Conservation (phyloP, 2,329 filamentous ascomycete species). For the Aspergillus glaucus region DNA sequence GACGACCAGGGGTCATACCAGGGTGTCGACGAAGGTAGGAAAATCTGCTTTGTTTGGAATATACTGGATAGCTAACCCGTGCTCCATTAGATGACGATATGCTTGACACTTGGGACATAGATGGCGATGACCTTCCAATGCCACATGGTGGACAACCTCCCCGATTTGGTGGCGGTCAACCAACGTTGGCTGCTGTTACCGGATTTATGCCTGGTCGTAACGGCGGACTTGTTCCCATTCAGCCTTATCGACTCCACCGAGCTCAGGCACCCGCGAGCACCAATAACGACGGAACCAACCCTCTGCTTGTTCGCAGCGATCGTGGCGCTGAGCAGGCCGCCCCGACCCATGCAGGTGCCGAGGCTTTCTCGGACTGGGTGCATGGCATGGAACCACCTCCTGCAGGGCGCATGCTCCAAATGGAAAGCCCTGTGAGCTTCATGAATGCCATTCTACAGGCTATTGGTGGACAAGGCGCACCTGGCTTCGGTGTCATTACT, state of each 20-base stretch:
- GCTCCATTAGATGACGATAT: constrained; percentile 28
- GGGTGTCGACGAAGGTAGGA: constrained; percentile 28
- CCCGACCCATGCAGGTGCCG: constrained; percentile 28
- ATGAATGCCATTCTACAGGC: constrained; percentile 54
- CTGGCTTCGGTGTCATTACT: constrained; percentile 38
- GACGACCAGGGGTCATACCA: constrained; percentile 39
- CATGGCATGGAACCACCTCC: constrained; percentile 45
- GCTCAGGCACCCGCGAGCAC: constrained; percentile 45
- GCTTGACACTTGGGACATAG: constrained; percentile 46
- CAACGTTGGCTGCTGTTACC: constrained; percentile 59
- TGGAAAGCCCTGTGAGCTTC: constrained; percentile 50
- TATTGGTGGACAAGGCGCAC: constrained; percentile 41
- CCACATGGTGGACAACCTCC: constrained; percentile 42
- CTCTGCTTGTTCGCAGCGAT: constrained; percentile 64
- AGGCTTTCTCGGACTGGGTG: constrained; percentile 48
- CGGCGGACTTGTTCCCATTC: constrained; percentile 31
- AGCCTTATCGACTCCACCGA: constrained; percentile 41
- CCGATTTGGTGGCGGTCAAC: constrained; percentile 53
- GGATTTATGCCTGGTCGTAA: constrained; percentile 50
- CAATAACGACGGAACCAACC: constrained; percentile 78
- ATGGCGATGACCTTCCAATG: constrained; percentile 46
- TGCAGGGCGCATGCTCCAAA: constrained; percentile 38
- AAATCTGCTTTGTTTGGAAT: neutral
- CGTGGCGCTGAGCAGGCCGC: constrained; percentile 25
- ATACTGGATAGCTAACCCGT: constrained; percentile 23